Evolutionary conservation across 495 filamentous ascomycete genomes (phyloP).

Genomic region (Xylaria longipes): DNA sequence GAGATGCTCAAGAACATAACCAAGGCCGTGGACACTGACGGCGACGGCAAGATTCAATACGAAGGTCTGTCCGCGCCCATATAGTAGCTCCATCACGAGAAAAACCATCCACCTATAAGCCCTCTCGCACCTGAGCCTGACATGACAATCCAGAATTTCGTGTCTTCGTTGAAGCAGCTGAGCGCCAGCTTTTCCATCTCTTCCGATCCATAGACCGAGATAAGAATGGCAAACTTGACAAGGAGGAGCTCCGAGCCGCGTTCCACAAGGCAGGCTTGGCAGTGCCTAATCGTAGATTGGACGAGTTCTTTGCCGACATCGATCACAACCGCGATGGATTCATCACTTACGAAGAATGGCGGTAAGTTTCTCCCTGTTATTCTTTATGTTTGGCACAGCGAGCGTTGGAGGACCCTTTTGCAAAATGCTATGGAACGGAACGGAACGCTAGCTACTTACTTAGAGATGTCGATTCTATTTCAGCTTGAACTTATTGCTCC

Average conservation of each 20-base stretch:
- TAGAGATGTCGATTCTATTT: not conserved
- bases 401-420: not conserved
- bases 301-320: conserved; percentile 86
- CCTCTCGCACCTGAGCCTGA: conserved; percentile 20
- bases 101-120: not conserved
- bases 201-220: conserved; percentile 90
- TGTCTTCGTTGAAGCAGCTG: conserved; percentile 83
- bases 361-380: conserved; percentile 63
- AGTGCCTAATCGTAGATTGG: conserved; percentile 76
- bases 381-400: conserved; percentile 16
- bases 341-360: conserved; percentile 95
- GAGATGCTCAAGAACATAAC: conserved; percentile 81
- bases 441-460: not conserved
- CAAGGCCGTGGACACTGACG: conserved; percentile 79
- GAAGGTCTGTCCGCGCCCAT: conserved; percentile 62
- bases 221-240: conserved; percentile 86
- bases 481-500: not conserved
- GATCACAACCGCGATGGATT: conserved; percentile 87
- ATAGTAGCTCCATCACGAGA: not conserved
- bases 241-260: conserved; percentile 77
- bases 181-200: conserved; percentile 77
- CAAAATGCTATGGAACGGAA: not conserved
- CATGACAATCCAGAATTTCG: conserved; percentile 72
- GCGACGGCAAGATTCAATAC: conserved; percentile 89
- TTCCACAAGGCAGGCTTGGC: conserved; percentile 79